Evolutionary conservation across 352 stramenopile species (phyloP), one percentile per base, ranked within the genome.

Genomic region (Phytophthora foliorum): DNA sequence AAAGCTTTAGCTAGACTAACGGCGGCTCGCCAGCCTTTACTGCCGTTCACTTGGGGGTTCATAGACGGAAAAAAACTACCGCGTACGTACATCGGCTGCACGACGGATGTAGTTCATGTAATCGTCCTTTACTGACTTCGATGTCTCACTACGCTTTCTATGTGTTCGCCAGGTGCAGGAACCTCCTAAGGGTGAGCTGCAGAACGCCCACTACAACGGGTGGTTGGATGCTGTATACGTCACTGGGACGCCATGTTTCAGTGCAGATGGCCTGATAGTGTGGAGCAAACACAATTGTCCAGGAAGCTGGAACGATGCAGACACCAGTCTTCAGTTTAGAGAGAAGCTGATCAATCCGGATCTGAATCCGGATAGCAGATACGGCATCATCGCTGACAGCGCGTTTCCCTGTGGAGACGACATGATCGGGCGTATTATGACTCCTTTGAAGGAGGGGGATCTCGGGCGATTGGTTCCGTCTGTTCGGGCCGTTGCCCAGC

Each of bases 201-300:
- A 70, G 27, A 70, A 70, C 31, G 63, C 54, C 10, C 44, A 60
- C 4, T 70, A 70, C 42, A 70, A 70, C 48, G 63, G 63, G 7
- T 70, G 54, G 63, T 27, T 70, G 22, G 54, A 64, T 24, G 24
- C 31, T 17, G 57, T 61, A 9, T 60, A 60, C 27, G 51, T 70
- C 1, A 70, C 63, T 14, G 63, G 46, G 2, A 70, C 54, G 4
- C 17, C 60, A 1, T 61, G 50, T 22, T 70, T 64, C 36, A n/a
- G n/a, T 13, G 54, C 52, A 3, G 53, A 63, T 48, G 63, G 54
- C n/a, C 55, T 57, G 13, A 70, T 64, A 44, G 53, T 70, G 0
- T 70, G 45, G 63, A 19, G 24, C 1, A 54, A 61, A 13, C 46
- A 70, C 46, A 60, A 64, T 11, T 64, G 57, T 42, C 39, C 48